Evolutionary conservation across 2,329 filamentous ascomycete genomes (phyloP), one percentile per base, ranked within the genome.

Genomic region (Periconia digitata): DNA sequence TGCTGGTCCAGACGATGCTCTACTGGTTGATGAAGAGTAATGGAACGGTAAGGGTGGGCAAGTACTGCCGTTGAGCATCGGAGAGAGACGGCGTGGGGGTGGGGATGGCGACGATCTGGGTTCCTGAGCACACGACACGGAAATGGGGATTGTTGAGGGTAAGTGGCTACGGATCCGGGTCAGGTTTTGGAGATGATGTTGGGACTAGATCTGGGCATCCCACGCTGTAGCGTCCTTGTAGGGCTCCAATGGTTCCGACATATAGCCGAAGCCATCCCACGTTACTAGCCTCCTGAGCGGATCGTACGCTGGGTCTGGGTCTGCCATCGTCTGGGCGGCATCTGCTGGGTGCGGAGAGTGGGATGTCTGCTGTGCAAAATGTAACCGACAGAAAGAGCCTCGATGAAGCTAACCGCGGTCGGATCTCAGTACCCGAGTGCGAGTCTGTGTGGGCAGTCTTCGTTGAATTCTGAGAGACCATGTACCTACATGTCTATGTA

Each of bases 191-290:
- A 40, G 8, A 24, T 27, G 3, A 4, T 13, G 3, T 40, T 3
- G 10, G 5, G 27, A 3, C 12, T 32, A 38, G 18, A n/a, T n/a
- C 40, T 43, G 32, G 40, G 40, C 40, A 43, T 43, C 40, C 40
- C 40, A 34, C 40, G 40, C 34, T n/a, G n/a, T n/a, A n/a, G n/a
- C n/a, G n/a, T n/a, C n/a, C n/a, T n/a, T n/a, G n/a, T n/a, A n/a
- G n/a, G n/a, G n/a, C n/a, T n/a, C n/a, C n/a, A n/a, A n/a, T n/a
- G n/a, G n/a, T n/a, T n/a, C n/a, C 6, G 16, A 21, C 3, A 38
- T 21, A 38, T 6, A 38, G 18, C 24, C 40, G 40, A 43, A 43
- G 10, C 16, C 40, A 42, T 43, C 40, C 40, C 40, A 43, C 40
- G 40, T 24, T 15, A 12, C 20, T 22, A 20, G 20, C 40, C 40